Conservation (phyloP, 768 basidiomycete species). For the Leccinum barrowsii region DNA sequence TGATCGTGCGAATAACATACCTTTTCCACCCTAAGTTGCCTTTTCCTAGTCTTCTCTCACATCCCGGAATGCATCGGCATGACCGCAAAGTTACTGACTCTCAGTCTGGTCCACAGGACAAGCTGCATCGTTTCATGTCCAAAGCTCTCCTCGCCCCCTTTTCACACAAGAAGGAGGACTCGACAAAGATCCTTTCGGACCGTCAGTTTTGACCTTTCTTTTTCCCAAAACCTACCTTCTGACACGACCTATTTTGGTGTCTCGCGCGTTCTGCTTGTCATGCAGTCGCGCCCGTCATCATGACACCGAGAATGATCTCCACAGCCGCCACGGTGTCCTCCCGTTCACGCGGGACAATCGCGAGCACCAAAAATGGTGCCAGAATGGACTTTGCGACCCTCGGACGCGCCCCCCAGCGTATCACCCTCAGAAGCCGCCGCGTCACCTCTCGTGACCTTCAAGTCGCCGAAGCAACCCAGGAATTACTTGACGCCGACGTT, state of each 20-base stretch:
- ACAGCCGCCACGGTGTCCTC: constrained; percentile 68
- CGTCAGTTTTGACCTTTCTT: constrained; percentile 41
- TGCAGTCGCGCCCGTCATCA: constrained; percentile 78
- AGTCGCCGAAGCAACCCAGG: constrained; percentile 78
- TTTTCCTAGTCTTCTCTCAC: background rate
- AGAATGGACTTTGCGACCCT: constrained; percentile 72
- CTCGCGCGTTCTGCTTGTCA: constrained; percentile 20
- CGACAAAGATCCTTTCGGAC: constrained; percentile 70
- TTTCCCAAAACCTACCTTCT: background rate
- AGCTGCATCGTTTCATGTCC: constrained; percentile 55
- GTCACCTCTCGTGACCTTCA: constrained; percentile 82
- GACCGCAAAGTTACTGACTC: constrained; percentile 6
- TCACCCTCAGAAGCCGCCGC: constrained; percentile 61
- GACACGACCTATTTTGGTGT: background rate
- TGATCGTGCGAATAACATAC: constrained; percentile 16
- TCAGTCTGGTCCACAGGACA: constrained; percentile 32
- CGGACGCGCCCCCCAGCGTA: constrained; percentile 71
- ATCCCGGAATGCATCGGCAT: constrained; percentile 22
- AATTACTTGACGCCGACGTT: constrained; percentile 65
- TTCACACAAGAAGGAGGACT: constrained; percentile 53
- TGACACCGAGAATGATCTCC: constrained; percentile 83
- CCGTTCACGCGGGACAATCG: constrained; percentile 35
- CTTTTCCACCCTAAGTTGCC: background rate
- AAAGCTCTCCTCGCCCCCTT: constrained; percentile 73
- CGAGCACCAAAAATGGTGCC: constrained; percentile 31